Conservation (phyloP, 2,329 filamentous ascomycete species). For the Pseudogymnoascus sp. region DNA sequence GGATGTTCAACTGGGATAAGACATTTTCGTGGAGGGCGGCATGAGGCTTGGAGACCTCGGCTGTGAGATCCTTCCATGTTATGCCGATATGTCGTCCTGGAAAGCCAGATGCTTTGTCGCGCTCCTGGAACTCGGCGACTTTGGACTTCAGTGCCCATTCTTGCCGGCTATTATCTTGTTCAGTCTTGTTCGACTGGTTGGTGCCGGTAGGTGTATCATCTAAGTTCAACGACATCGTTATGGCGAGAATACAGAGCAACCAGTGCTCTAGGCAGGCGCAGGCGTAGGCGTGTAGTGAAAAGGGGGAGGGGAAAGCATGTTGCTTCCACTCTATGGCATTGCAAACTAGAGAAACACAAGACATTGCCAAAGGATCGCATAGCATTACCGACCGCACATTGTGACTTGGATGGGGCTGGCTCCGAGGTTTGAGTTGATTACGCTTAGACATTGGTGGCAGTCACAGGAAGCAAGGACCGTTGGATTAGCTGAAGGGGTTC, state of each 20-base stretch:
- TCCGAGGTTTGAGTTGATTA: neutral
- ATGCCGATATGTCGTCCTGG: constrained; percentile 45
- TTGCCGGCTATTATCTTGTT: neutral
- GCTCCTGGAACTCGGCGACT: neutral
- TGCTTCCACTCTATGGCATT: neutral
- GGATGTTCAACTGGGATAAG: constrained; percentile 48
- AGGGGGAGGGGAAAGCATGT: neutral
- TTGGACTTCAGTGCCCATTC: neutral
- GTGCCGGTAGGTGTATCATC: neutral
- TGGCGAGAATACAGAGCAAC: neutral
- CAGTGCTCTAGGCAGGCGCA: neutral
- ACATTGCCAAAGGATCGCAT: neutral
- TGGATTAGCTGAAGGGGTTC: neutral
- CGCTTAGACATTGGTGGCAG: neutral
- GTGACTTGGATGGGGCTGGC: neutral
- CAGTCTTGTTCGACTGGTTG: neutral
- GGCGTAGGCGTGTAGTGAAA: neutral
- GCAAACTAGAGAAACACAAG: neutral
- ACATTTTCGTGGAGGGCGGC: constrained; percentile 59
- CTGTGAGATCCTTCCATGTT: constrained; percentile 55
- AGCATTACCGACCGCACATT: neutral
- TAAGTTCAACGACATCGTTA: neutral
- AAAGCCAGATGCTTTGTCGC: neutral
- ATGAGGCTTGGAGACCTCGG: constrained; percentile 51
- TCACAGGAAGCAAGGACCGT: neutral